Percentiles rank a stretch among this genome's conserved stretches.
Conservation (phyloP, 768 basidiomycete species). For the Aureoboletus auriporus region DNA sequence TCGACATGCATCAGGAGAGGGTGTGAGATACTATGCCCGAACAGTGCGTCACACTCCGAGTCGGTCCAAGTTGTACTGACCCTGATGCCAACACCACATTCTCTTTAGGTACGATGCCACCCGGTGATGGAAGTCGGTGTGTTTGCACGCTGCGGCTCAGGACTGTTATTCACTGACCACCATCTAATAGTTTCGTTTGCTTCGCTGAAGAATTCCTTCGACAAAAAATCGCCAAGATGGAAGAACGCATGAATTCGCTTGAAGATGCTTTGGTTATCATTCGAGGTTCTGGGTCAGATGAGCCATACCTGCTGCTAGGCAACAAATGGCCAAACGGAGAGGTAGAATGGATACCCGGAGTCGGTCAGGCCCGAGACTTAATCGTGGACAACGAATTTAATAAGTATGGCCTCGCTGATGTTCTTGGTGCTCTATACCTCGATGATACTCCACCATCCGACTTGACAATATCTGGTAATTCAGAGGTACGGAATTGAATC, state of each 20-base stretch:
- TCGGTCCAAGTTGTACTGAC: background rate
- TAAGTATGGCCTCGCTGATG: slow-evolving; percentile 28
- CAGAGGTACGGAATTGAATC: slow-evolving; percentile 38
- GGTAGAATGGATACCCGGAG: slow-evolving; percentile 27
- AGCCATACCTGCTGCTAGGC: slow-evolving; percentile 42
- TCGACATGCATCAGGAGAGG: slow-evolving; percentile 51
- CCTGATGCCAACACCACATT: background rate
- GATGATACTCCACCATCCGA: slow-evolving; percentile 27
- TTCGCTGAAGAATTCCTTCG: slow-evolving; percentile 51
- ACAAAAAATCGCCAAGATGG: slow-evolving; percentile 41
- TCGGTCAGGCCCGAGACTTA: background rate
- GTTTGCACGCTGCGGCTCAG: slow-evolving; percentile 8
- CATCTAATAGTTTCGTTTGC: slow-evolving; percentile 40
- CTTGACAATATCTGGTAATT: slow-evolving; percentile 36
- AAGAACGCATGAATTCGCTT: slow-evolving; percentile 48
- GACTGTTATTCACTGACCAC: background rate
- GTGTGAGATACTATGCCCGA: slow-evolving; percentile 45
- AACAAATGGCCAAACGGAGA: slow-evolving; percentile 16
- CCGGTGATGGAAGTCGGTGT: slow-evolving; percentile 51
- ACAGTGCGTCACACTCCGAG: slow-evolving; percentile 33
- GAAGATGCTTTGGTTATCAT: slow-evolving; percentile 53
- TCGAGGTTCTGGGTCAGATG: slow-evolving; percentile 35
- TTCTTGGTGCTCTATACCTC: slow-evolving; percentile 43
- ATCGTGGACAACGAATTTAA: slow-evolving; percentile 6
- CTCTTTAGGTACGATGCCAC: slow-evolving; percentile 44